Base-by-base conservation (phyloP, 2,329 filamentous ascomycete species). In the Xylariaceae sp. region DNA sequence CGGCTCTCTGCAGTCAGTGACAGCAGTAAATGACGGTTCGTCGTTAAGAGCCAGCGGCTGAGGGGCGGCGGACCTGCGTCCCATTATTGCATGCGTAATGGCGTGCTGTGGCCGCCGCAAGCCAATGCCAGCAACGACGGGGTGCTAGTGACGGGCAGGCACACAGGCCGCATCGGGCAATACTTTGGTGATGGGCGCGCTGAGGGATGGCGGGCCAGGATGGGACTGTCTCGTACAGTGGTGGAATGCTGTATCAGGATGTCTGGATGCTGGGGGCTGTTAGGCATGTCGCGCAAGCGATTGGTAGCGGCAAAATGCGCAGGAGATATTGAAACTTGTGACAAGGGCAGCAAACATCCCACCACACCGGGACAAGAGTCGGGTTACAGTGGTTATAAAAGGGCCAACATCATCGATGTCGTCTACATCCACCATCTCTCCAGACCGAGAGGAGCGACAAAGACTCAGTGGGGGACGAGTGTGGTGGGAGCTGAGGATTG, bases 51-150 rank as follows among this genome's bases (percentile, higher is more conserved):
- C 68, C 69, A 82, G 74, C 68, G 79, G 78, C 71, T 81, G 75
- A 58, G 78, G 79, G 68, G 74, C 76, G 68, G 74, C 76, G 63
- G 75, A 69, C 69, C 80, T 82, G 66, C 78, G 79, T 70, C 73
- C 77, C 78, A 82, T 82, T 57, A 52, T 68, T 55, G 54, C 54
- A 53, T 49, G 46, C 49, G 49, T 40, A 48, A 54, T 53, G 51
- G 53, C 51, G 49, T 56, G 42, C 33, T 39, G 47, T 43, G 49
- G 38, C 50, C 41, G 46, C 42, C 36, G 48, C 45, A 48, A 44
- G 51, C 55, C 53, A 55, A 51, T 51, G 49, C 49, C 19, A 52
- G 49, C 45, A 49, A 46, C 40, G 43, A 49, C 44, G 46, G 38
- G 48, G 45, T 52, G 42, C 36, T 56, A 56, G 49, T 56, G 51